Evolutionary conservation across 108 stramenopile species (phyloP).

Genomic region (Discostella stelligeroides): DNA sequence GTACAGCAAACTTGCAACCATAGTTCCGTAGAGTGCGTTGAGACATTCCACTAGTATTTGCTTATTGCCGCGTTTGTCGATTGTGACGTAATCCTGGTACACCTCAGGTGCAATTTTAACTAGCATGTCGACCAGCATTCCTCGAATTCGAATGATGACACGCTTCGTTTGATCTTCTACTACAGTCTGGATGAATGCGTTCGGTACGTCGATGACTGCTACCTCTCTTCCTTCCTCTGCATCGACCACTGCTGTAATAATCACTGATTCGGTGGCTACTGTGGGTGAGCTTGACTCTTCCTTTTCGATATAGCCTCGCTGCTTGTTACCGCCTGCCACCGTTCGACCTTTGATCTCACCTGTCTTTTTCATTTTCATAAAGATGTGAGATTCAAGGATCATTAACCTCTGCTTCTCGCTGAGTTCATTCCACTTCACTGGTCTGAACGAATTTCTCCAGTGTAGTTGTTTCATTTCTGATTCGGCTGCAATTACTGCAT

Average conservation of each 20-base stretch:
- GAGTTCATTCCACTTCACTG: not conserved
- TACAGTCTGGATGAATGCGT: conserved; percentile 22
- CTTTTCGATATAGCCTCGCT: not conserved
- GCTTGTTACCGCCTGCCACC: conserved; percentile 7
- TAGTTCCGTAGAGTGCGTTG: conserved; percentile 18
- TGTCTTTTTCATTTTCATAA: not conserved
- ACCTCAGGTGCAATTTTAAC: conserved; percentile 32
- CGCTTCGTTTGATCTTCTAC: not conserved
- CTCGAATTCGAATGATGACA: conserved; percentile 14
- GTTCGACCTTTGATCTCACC: not conserved
- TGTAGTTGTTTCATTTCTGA: conserved; percentile 6
- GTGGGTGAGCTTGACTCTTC: conserved; percentile 10
- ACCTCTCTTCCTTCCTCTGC: conserved; percentile 1
- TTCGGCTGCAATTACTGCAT: not conserved
- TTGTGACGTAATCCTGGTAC: conserved; percentile 12
- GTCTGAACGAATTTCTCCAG: not conserved
- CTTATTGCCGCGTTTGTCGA: conserved; percentile 12
- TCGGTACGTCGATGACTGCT: conserved; percentile 6
- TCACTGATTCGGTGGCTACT: conserved; percentile 12
- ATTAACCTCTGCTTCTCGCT: not conserved
- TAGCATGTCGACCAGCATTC: conserved; percentile 37
- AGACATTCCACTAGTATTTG: conserved; percentile 8
- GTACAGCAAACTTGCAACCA: not conserved
- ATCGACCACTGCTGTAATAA: conserved; percentile 17
- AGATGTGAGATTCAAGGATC: conserved; percentile 6